Conservation (phyloP, 2,329 filamentous ascomycete genomes). For the Colletotrichum liaoningense region DNA sequence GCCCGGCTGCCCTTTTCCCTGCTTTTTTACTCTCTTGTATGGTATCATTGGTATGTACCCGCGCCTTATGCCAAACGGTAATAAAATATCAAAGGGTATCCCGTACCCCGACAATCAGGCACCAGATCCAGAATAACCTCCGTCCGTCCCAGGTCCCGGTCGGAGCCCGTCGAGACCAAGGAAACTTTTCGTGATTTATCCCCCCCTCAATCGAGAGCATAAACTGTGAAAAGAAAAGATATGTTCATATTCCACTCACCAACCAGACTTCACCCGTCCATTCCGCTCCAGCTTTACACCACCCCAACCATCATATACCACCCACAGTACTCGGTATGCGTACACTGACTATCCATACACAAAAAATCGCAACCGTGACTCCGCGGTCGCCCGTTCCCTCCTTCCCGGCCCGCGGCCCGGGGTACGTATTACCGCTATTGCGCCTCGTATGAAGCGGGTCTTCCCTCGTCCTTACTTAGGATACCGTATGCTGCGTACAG, state of each 20-base stretch:
- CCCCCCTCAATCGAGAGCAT: background rate
- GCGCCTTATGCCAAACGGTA: background rate
- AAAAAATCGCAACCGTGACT: background rate
- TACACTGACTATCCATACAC: background rate
- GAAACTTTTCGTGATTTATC: too few relatives aligned
- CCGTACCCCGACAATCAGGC: constrained; percentile 25
- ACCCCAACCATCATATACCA: background rate
- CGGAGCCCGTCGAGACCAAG: background rate
- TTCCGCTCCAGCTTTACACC: too few relatives aligned
- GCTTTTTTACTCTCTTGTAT: constrained; percentile 1
- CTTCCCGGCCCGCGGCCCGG: too few relatives aligned
- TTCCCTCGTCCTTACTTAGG: background rate
- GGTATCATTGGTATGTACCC: background rate
- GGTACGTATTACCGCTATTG: background rate
- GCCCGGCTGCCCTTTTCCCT: background rate
- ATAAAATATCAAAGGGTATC: background rate
- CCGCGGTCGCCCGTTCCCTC: too few relatives aligned
- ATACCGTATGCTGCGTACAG: too few relatives aligned
- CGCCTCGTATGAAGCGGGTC: constrained; percentile 34
- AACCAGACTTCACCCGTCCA: too few relatives aligned
- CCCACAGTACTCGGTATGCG: background rate
- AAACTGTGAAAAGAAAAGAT: background rate
- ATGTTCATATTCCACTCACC: background rate
- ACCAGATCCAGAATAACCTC: constrained; percentile 29
- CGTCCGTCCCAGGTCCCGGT: constrained; percentile 21